Base-by-base conservation (phyloP, 805 yeast species). In the Hanseniaspora opuntiae region DNA sequence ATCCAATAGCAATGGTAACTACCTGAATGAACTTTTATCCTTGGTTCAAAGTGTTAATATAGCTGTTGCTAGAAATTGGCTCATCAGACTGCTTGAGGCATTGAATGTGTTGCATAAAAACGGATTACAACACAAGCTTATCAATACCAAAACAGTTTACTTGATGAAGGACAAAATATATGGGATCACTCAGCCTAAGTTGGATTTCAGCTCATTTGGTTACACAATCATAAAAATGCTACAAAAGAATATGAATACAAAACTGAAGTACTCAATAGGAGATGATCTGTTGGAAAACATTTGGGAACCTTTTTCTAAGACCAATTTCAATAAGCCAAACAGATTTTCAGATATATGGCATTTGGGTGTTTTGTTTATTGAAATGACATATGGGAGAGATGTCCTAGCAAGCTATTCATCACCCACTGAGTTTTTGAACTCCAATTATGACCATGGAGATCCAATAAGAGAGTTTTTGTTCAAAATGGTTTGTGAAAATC, bases 291-390 rank as follows among this genome's bases (percentile, higher is more conserved):
- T 35, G 11, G 61, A 59, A 10, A 58, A 61, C 0, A 89, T 97
- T 96, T 68, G 65, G 12, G 94, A 97, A 0, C 97, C 97, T 0
- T 97, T 89, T 63, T 46, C 59, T 11, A 63, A 65, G 56, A 64
- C 60, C 37, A 63, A 61, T 16, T 68, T 63, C 48, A 61, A 66
- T 36, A 77, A 74, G 54, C 82, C 84, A 14, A 82, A 82, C 55
- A 71, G 88, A 37, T 85, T 87, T 64, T 81, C 96, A 0, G 98
- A 93, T 69, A 83, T 93, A 10, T 93, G 97, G 97, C 85, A 85
- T 62, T 68, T 88, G 39, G 98, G 97, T 8, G 86, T 86, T 0
- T 65, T 84, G 7, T 82, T 90, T 58, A 73, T 81, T 17, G 79
- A 84, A 57, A 70, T 82, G 63, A 71, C 86, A 4, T 70, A 75